Percentiles rank a stretch among this genome's conserved stretches.
Evolutionary conservation across 164 flowering plant species (phyloP).

Genomic region (Aristolochia contorta): DNA sequence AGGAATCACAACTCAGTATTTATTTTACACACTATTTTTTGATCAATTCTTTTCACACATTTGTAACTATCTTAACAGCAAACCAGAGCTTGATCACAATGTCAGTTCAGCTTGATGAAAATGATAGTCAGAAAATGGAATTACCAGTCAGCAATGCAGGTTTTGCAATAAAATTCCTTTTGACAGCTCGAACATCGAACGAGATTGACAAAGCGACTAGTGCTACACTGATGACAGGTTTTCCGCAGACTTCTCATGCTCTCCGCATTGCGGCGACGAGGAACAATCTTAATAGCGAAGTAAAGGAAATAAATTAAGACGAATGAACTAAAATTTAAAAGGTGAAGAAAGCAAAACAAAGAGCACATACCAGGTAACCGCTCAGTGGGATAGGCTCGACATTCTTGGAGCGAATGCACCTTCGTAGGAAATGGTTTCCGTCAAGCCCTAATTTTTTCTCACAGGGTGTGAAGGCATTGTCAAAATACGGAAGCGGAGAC

Average conservation of each 20-base stretch:
- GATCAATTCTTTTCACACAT: too few species aligned
- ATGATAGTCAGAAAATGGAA: background rate
- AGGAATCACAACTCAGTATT: background rate
- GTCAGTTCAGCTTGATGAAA: background rate
- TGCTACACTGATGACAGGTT: conserved; percentile 6
- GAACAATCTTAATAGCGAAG: conserved; percentile 2
- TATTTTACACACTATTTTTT: too few species aligned
- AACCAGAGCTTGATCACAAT: background rate
- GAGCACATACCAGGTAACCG: conserved; percentile 42
- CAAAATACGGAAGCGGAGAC: conserved; percentile 6
- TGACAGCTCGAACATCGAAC: conserved; percentile 5
- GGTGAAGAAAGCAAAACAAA: background rate
- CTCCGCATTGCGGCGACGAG: background rate
- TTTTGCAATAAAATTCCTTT: conserved; percentile 1
- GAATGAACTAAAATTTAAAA: background rate
- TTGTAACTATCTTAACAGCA: background rate
- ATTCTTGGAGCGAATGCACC: conserved; percentile 71
- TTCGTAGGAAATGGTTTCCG: conserved; percentile 10
- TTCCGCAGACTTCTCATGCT: background rate
- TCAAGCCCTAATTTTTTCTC: conserved; percentile 44
- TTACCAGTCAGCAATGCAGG: conserved; percentile 1
- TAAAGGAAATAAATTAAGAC: background rate
- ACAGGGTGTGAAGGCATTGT: conserved; percentile 28
- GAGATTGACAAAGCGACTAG: background rate
- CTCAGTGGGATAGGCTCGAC: conserved; percentile 54